Evolutionary conservation across 2,329 filamentous ascomycete genomes (phyloP), one percentile per base, ranked within the genome.

Genomic region (Cytospora mali): DNA sequence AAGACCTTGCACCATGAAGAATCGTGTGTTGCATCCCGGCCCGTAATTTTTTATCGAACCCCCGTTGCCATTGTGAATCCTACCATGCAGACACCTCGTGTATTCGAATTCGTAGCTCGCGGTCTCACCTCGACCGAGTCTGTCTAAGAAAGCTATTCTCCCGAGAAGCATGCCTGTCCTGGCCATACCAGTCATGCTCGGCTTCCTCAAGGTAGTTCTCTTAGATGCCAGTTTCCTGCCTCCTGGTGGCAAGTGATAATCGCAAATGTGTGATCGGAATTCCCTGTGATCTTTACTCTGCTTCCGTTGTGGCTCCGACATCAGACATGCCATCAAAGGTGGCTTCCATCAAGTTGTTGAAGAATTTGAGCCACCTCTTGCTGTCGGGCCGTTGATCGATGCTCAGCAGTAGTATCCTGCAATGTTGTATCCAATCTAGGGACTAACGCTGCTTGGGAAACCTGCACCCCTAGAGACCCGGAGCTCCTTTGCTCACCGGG

Each of bases 261-360:
- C 42, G 42, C 42, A 23, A 23, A 23, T 9, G 18, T 23, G 42
- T 46, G 31, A 21, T 46, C 13, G 5, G 11, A 46, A n/a, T 46
- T 23, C n/a, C 18, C 18, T 2, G 4, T n/a, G 4, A 3, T 13
- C n/a, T 11, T 23, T 23, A 5, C n/a, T n/a, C 42, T n/a, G 42
- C 42, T 46, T 23, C 10, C 21, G n/a, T 46, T 28, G 46, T 51
- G 58, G 58, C 46, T 33, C 33, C 21, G 31, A 23, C 25, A 23
- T 33, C 18, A 25, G 10, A n/a, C 6, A 49, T 28, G n/a, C 9
- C 16, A 21, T 42, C 48, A 48, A 21, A 35, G 14, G 29, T 48
- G 39, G 50, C 58, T 60, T n/a, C 29, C 35, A 54, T 54, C 50
- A 33, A 54, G 29, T 16, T 33, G 13, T 54, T 42, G 39, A 28